Base-by-base conservation (phyloP, 345 rosid genomes). In the Populus simonii region DNA sequence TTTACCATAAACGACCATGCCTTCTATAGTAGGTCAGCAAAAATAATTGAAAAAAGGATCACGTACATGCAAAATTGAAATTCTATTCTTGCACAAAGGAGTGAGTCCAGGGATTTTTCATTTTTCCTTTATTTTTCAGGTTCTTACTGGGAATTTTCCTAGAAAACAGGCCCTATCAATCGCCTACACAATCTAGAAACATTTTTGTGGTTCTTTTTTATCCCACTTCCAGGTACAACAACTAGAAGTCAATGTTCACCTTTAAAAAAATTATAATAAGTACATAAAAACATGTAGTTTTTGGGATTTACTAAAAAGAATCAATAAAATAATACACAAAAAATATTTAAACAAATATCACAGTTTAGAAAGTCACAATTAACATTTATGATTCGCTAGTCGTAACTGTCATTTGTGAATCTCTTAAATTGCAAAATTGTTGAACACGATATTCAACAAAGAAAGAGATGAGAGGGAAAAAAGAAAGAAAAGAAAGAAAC, bases 311-410 rank as follows among this genome's bases (percentile, higher is more conserved):
- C 36, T 33, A 33, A 33, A 33, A 33, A 33, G 1, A 5, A 33
- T 33, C 36, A 4, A 33, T 33, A 33, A 33, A 33, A 33, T 33
- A 33, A 4, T 1, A 33, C 5, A 4, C 5, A 33, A 33, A 33
- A 5, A 33, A 33, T 33, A 33, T 33, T 33, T 33, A 33, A 33
- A 33, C 4, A 4, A 33, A 33, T 33, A 33, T 0, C 3, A 33
- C 5, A 33, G 0, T 33, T 33, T 33, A 33, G 6, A 33, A 4
- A 33, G 0, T 4, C 36, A 4, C 0, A 33, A 2, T 4, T 33
- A 33, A 33, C 0, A 33, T 33, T 0, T 33, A 0, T 0, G 6
- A 33, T 33, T 33, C 36, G 1, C 6, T 0, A 33, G 6, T 33
- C 0, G 5, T 33, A 33, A 33, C 0, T 4, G 3, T 33, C 6